Conservation (phyloP, 768 basidiomycete genomes). For the Albatrellus ellisii region DNA sequence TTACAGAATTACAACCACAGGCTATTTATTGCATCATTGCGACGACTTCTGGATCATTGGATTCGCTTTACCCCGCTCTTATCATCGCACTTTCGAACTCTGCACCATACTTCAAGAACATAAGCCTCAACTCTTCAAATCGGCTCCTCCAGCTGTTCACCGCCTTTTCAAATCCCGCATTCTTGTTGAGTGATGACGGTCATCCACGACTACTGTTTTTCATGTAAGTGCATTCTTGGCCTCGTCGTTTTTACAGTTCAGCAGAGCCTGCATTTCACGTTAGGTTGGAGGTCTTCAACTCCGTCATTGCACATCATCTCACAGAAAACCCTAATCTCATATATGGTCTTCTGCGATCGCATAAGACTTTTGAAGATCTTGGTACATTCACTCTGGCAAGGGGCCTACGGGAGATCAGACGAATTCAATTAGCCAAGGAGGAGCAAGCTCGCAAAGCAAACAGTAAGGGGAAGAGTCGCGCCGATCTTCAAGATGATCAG, state of each 20-base stretch:
- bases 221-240: slow-evolving; percentile 38
- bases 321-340: slow-evolving; percentile 79
- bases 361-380: slow-evolving; percentile 78
- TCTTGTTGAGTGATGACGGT: slow-evolving; percentile 87
- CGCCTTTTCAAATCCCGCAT: slow-evolving; percentile 82
- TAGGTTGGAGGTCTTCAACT: slow-evolving; percentile 88
- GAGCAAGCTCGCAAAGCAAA: slow-evolving; percentile 35
- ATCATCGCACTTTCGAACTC: slow-evolving; percentile 83
- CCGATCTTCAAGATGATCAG: slow-evolving; percentile 22
- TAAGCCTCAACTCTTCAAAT: slow-evolving; percentile 72
- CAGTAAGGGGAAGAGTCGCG: slow-evolving; percentile 29
- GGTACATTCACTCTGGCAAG: slow-evolving; percentile 82
- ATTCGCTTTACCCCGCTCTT: slow-evolving; percentile 82
- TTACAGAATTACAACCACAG: slow-evolving; percentile 24
- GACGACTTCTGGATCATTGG: slow-evolving; percentile 70
- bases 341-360: slow-evolving; percentile 74
- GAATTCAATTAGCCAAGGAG: slow-evolving; percentile 59
- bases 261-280: too few species aligned
- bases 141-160: slow-evolving; percentile 81
- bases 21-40: slow-evolving; percentile 84
- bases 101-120: slow-evolving; percentile 74
- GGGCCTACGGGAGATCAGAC: slow-evolving; percentile 78
- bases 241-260: too few species aligned
- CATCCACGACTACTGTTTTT: slow-evolving; percentile 90
- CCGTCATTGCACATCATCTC: slow-evolving; percentile 65